Conservation (phyloP, 1,284 basidiomycete species). For the Tilletia caries region DNA sequence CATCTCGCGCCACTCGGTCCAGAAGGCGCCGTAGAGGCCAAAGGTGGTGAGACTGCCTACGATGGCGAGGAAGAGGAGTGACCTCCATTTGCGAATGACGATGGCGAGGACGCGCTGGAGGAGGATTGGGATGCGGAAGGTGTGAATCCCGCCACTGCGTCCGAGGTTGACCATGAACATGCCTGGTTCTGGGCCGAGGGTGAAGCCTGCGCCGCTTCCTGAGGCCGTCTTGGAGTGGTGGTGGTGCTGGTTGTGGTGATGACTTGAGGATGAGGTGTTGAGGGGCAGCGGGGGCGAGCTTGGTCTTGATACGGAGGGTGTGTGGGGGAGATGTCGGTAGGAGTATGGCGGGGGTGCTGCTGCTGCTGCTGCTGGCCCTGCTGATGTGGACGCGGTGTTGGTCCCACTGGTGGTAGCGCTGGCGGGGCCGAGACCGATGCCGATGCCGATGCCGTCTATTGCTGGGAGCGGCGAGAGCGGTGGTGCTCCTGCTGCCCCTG, state of each 20-base stretch:
- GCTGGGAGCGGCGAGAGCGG: no score
- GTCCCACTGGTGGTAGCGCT: not conserved
- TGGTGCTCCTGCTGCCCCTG: not conserved
- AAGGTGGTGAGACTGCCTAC: slow-evolving; percentile 42
- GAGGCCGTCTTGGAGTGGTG: slow-evolving; percentile 14
- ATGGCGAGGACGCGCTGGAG: slow-evolving; percentile 34
- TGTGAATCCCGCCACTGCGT: slow-evolving; percentile 42
- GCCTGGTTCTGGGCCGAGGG: slow-evolving; percentile 23
- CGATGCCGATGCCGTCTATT: not conserved
- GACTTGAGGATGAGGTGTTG: not conserved
- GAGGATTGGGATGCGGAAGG: slow-evolving; percentile 34
- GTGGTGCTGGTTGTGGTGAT: not conserved
- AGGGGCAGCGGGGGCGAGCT: slow-evolving; percentile 33
- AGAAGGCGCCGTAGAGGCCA: slow-evolving; percentile 46
- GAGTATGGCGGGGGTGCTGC: slow-evolving; percentile 39
- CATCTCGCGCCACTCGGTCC: slow-evolving; percentile 53
- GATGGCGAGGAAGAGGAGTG: slow-evolving; percentile 39
- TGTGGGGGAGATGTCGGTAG: slow-evolving; percentile 42
- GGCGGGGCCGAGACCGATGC: not conserved
- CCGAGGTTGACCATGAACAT: slow-evolving; percentile 45
- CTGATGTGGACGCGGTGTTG: not conserved
- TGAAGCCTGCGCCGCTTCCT: slow-evolving; percentile 24
- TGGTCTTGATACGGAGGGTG: slow-evolving; percentile 38
- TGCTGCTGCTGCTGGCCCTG: not conserved
- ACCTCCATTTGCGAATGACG: slow-evolving; percentile 47